These are phyloP conservation scores for Tuber microsphaerosporum DNA, from an alignment of 495 filamentous ascomycete genomes.

Conservation along the genomic window DNA sequence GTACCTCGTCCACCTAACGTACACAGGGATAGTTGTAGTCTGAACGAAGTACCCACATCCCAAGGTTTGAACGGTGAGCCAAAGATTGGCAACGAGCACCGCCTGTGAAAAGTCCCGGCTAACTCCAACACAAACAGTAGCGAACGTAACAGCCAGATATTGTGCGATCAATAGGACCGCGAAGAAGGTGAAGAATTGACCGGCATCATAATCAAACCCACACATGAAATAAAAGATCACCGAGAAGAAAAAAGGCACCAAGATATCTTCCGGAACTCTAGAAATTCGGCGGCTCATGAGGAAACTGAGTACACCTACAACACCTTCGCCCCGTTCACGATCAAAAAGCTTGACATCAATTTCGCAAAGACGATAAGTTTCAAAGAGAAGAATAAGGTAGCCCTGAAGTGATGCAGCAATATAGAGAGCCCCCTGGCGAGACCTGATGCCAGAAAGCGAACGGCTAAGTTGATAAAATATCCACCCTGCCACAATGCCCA, in stretches of 20 bases:
- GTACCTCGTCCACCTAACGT: constrained; percentile 65
- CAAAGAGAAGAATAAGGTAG: constrained; percentile 65
- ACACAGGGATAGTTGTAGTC: constrained; percentile 61
- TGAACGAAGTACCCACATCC: constrained; percentile 69
- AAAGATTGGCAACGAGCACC: constrained; percentile 59
- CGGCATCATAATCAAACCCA: constrained; percentile 55
- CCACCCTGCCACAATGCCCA: constrained; percentile 63
- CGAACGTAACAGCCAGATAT: constrained; percentile 59
- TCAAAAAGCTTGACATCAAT: constrained; percentile 68
- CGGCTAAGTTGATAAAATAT: constrained; percentile 58
- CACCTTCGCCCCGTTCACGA: constrained; percentile 62
- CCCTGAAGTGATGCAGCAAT: constrained; percentile 60
- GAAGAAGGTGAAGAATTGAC: constrained; percentile 64
- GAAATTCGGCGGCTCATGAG: constrained; percentile 60
- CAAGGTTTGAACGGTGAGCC: constrained; percentile 63
- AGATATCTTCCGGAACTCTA: constrained; percentile 60
- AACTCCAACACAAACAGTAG: constrained; percentile 54
- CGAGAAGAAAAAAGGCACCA: constrained; percentile 60
- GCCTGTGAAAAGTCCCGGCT: constrained; percentile 58
- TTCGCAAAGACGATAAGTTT: constrained; percentile 59
- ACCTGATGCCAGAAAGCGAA: constrained; percentile 57
- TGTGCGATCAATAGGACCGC: constrained; percentile 57
- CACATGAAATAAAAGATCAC: constrained; percentile 60
- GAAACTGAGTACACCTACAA: constrained; percentile 60
- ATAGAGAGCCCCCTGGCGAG: constrained; percentile 62